Evolutionary conservation across 306 rosid genomes (phyloP).

Genomic region (Dryas octopetala): DNA sequence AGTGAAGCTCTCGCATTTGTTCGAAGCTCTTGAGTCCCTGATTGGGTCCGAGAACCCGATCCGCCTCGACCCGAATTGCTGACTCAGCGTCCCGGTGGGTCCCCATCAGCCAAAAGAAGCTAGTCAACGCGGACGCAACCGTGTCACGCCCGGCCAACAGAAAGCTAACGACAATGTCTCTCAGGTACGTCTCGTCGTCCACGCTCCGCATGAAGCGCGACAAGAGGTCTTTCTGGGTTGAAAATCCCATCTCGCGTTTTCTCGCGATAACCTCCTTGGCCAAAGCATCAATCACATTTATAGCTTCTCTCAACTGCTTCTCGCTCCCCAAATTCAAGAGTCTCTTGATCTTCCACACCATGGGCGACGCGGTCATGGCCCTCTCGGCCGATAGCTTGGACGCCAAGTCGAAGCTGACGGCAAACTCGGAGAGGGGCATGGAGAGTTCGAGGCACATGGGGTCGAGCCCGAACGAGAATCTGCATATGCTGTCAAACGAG

Average conservation of each 20-base stretch:
- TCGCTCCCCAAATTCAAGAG: conserved; percentile 66
- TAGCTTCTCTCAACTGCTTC: conserved; percentile 41
- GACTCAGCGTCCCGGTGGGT: conserved; percentile 44
- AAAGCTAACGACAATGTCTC: conserved; percentile 77
- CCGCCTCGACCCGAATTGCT: conserved; percentile 52
- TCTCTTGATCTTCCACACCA: conserved; percentile 69
- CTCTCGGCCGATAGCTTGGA: conserved; percentile 74
- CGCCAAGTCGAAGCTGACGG: conserved; percentile 65
- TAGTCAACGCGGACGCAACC: conserved; percentile 71
- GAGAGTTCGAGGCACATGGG: conserved; percentile 63
- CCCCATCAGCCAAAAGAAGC: conserved; percentile 70
- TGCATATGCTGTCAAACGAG: conserved; percentile 64
- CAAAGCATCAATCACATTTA: conserved; percentile 43
- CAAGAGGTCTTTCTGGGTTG: conserved; percentile 51
- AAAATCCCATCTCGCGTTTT: conserved; percentile 43
- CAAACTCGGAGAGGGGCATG: conserved; percentile 59
- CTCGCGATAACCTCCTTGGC: conserved; percentile 65
- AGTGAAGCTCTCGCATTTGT: conserved; percentile 50
- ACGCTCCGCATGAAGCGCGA: conserved; percentile 66
- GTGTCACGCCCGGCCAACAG: conserved; percentile 86
- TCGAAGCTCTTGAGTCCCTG: conserved; percentile 32
- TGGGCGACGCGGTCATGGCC: conserved; percentile 66
- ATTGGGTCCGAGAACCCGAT: conserved; percentile 40
- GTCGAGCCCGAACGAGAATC: conserved; percentile 77
- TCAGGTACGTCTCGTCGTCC: conserved; percentile 55